Percentiles rank a stretch among this genome's conserved stretches.
These are phyloP conservation scores for Boeremia lycopersici DNA, from an alignment of 2,329 filamentous ascomycete species.

Conservation along the genomic window DNA sequence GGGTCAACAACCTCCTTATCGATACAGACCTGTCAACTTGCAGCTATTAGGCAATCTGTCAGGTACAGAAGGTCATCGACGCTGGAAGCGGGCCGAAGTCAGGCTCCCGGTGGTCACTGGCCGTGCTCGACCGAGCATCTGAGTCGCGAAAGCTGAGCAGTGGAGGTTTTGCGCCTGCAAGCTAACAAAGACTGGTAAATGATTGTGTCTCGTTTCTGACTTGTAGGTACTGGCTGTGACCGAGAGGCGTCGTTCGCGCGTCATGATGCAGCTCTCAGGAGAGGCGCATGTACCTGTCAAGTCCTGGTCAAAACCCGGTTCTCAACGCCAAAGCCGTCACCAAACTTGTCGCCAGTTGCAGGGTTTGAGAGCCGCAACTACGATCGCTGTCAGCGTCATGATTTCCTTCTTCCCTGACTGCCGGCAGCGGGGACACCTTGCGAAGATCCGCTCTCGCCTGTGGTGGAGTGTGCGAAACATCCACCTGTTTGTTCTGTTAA, in stretches of 20 bases:
- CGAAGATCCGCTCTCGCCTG: constrained; percentile 13
- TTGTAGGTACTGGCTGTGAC: background rate
- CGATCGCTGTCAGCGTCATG: constrained; percentile 6
- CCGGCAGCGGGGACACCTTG: constrained; percentile 13
- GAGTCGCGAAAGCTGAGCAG: background rate
- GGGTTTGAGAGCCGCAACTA: constrained; percentile 3
- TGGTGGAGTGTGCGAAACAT: constrained; percentile 1
- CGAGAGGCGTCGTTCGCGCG: background rate
- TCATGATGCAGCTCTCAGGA: constrained; percentile 1
- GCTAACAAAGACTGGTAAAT: background rate
- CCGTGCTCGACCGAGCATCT: constrained; percentile 11
- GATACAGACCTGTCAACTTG: constrained; percentile 12
- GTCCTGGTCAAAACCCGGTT: background rate
- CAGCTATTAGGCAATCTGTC: background rate
- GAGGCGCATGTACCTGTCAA: background rate
- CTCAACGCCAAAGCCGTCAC: background rate
- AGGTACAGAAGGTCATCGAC: constrained; percentile 8
- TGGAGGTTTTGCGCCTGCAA: constrained; percentile 5
- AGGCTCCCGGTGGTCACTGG: constrained; percentile 8
- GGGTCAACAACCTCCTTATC: constrained; percentile 12
- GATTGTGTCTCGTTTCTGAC: constrained; percentile 4
- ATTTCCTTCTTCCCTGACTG: constrained; percentile 2
- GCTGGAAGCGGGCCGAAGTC: constrained; percentile 14
- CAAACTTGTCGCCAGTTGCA: background rate
- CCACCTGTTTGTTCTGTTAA: constrained; percentile 1